Base-by-base conservation (phyloP, 495 filamentous ascomycete species). In the Podospora tetraspora region DNA sequence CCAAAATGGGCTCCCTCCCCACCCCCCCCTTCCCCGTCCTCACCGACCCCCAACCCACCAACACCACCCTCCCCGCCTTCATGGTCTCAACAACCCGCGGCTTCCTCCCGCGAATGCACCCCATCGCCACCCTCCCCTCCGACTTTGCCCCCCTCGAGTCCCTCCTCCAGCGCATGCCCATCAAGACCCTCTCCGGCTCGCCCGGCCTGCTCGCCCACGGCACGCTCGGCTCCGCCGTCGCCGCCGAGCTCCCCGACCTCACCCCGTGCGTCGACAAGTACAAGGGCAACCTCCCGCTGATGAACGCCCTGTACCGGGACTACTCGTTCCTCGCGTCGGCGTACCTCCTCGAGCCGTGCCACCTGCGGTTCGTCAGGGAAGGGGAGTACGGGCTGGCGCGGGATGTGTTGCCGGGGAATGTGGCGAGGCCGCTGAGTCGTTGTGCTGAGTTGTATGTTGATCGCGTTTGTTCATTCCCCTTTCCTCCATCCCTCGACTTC, bases 341-440 rank as follows among this genome's bases (percentile, higher is more conserved):
- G 0, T 96, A 95, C 75, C 82, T 97, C 19, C 85, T 97, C n/a
- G 93, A 97, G 81, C 93, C 93, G n/a, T 97, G 93, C 78, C 93
- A 93, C 79, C 82, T 89, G 81, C 84, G 89, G 71, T 88, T 85
- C 72, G 76, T 89, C 64, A 84, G 84, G 21, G 90, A 87, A 0
- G 84, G 88, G 69, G 80, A 81, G 1, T 97, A 96, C 75, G 93
- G 93, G 0, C 80, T 97, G 32, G 93, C 85, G 11, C 81, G 93
- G 9, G 83, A 90, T 37, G 77, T 87, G 19, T 78, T 97, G 72
- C 93, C 92, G 8, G 83, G 83, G 52, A 80, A 82, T 70, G 84
- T 97, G 68, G 88, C 91, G 27, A 76, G 87, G 60, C 93, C 93
- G 7, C 90, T 97, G 72, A 89, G 88, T 43, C 86, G 84, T 63